A percentile compares a stretch with the other conserved stretches of the same genome.
Evolutionary conservation across 208 protist genomes (phyloP).

Genomic region (Herpetomonas tarakana): DNA sequence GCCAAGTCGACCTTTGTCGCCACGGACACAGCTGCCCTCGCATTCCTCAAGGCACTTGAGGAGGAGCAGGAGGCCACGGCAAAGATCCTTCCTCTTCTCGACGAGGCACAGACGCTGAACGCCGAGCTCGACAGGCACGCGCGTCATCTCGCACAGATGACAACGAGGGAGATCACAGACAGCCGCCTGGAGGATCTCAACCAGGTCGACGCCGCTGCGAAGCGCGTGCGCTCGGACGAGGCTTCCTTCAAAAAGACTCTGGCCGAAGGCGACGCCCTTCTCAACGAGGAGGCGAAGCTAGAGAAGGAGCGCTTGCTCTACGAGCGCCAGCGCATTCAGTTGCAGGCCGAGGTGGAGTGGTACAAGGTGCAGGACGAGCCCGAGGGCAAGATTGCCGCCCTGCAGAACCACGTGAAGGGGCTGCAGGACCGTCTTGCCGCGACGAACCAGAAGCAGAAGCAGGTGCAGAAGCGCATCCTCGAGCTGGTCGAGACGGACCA

Average conservation of each 20-base stretch:
- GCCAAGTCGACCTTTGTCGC: conserved; percentile 20
- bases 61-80: conserved; percentile 22
- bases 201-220: conserved; percentile 16
- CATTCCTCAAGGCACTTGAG: conserved; percentile 22
- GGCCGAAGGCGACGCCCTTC: conserved; percentile 37
- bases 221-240: conserved; percentile 36
- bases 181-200: conserved; percentile 42
- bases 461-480: conserved; percentile 50
- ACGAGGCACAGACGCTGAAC: conserved; percentile 23
- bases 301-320: conserved; percentile 48
- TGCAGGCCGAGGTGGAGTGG: conserved; percentile 77
- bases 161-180: conserved; percentile 36
- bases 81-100: conserved; percentile 21
- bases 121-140: conserved; percentile 26
- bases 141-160: conserved; percentile 25
- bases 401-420: conserved; percentile 33
- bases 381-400: conserved; percentile 21
- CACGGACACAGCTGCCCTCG: conserved; percentile 32
- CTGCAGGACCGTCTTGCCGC: conserved; percentile 30
- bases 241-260: conserved; percentile 28
- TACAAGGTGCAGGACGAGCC: conserved; percentile 62
- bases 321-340: conserved; percentile 64
- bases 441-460: conserved; percentile 39
- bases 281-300: conserved; percentile 54
- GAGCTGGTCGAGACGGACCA: conserved; percentile 49